Evolutionary conservation across 2,329 filamentous ascomycete species (phyloP).

Genomic region (Curvularia hawaiiensis): DNA sequence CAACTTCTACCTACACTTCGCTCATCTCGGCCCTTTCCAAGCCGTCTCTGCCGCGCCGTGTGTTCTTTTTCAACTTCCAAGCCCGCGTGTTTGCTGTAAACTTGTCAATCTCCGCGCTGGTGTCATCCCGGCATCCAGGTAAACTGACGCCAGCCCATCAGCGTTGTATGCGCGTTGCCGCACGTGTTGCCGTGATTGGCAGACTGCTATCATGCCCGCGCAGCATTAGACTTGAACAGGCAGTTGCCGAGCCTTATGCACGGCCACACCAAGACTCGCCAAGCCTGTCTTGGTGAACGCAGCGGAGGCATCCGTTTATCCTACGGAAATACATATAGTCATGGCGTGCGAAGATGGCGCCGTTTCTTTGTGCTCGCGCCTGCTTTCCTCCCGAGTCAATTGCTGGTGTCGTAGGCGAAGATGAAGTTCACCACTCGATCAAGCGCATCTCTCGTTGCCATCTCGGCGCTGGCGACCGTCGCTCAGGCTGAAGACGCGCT

Average conservation of each 20-base stretch:
- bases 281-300: neutral
- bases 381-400: neutral
- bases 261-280: constrained; percentile 27
- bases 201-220: constrained; percentile 30
- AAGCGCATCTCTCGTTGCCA: constrained; percentile 23
- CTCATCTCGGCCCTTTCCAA: neutral
- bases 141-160: constrained; percentile 8
- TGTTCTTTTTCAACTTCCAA: neutral
- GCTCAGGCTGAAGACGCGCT: constrained; percentile 36
- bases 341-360: neutral
- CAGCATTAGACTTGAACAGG: constrained; percentile 24
- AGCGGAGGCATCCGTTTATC: constrained; percentile 16
- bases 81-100: constrained; percentile 15
- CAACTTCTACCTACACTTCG: too few species aligned
- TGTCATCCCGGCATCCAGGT: constrained; percentile 23
- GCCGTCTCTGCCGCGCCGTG: neutral
- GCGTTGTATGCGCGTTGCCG: constrained; percentile 11
- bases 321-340: constrained; percentile 22
- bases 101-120: neutral
- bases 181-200: constrained; percentile 40
- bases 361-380: constrained; percentile 9
- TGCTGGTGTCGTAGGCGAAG: constrained; percentile 3
- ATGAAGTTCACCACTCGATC: constrained; percentile 31
- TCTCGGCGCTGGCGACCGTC: constrained; percentile 26
- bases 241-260: constrained; percentile 35